Conservation (phyloP, 192 early-diverging fungal species). For the Coemansia reversa region DNA sequence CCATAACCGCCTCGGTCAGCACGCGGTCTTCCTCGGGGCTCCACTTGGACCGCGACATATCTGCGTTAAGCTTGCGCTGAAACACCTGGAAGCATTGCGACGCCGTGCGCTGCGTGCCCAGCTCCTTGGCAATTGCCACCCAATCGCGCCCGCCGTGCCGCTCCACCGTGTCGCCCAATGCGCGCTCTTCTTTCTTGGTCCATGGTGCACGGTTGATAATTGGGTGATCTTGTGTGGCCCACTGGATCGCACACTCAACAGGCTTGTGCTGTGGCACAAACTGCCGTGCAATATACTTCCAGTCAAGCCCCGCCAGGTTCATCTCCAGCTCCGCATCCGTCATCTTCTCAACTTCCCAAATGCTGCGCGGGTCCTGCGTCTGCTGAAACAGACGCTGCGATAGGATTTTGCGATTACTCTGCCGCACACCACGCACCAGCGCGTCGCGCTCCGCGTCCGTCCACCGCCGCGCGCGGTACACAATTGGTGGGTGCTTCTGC, state of each 20-base stretch:
- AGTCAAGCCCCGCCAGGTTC: constrained; percentile 53
- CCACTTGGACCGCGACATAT: constrained; percentile 59
- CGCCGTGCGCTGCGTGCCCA: constrained; percentile 67
- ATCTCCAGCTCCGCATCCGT: constrained; percentile 47
- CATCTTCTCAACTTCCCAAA: constrained; percentile 53
- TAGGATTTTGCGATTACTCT: constrained; percentile 51
- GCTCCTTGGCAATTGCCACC: constrained; percentile 63
- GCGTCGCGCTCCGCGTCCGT: constrained; percentile 56
- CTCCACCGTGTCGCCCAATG: constrained; percentile 52
- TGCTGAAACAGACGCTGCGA: constrained; percentile 52
- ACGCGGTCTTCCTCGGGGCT: constrained; percentile 66
- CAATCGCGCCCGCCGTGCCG: constrained; percentile 59
- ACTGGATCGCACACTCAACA: constrained; percentile 76
- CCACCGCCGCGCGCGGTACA: constrained; percentile 55
- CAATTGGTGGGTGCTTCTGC: constrained; percentile 50
- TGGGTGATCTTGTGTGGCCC: constrained; percentile 77
- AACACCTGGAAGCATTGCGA: constrained; percentile 74
- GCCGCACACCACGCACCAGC: constrained; percentile 51
- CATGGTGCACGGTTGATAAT: constrained; percentile 71
- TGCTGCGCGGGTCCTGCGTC: constrained; percentile 44
- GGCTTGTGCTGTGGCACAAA: constrained; percentile 60
- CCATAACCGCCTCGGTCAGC: constrained; percentile 62
- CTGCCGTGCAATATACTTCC: constrained; percentile 53
- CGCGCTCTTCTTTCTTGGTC: constrained; percentile 58
- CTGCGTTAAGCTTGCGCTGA: constrained; percentile 54